A percentile compares a stretch with the other conserved stretches of the same genome.
phyloP scores from a whole-genome alignment of 1,284 basidiomycete species.

The Serendipita sp. region DNA sequence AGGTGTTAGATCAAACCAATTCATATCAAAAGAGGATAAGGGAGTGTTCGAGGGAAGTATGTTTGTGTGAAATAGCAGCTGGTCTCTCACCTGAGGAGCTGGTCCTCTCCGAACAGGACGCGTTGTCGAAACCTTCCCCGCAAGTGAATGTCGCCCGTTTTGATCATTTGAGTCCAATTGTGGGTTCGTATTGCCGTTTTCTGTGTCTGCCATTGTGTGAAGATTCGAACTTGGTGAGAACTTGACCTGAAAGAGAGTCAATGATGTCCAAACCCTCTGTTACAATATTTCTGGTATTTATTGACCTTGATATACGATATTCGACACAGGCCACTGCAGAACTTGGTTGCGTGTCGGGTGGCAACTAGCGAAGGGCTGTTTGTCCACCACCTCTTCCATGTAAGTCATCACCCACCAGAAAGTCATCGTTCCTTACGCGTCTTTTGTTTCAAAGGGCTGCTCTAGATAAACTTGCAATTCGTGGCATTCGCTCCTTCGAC shows the following conservation, averaged over 20 bases:
- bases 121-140: neutral
- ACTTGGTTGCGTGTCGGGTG: neutral
- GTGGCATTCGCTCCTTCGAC: conserved; percentile 63
- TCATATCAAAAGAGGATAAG: neutral
- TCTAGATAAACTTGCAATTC: conserved; percentile 76
- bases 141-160: neutral
- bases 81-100: neutral
- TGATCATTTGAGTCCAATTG: neutral
- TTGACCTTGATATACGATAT: too few species aligned
- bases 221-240: too few species aligned
- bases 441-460: conserved; percentile 47
- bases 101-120: neutral
- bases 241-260: too few species aligned
- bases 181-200: neutral
- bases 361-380: neutral
- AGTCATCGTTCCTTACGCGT: neutral
- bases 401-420: neutral
- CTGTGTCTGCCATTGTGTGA: neutral
- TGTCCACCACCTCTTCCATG: neutral
- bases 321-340: neutral
- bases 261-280: too few species aligned
- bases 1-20: neutral
- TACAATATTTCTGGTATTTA: too few species aligned
- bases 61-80: neutral
- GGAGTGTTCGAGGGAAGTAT: neutral